Conservation (phyloP, 768 basidiomycete genomes). For the Rhizopogon vinicolor region DNA sequence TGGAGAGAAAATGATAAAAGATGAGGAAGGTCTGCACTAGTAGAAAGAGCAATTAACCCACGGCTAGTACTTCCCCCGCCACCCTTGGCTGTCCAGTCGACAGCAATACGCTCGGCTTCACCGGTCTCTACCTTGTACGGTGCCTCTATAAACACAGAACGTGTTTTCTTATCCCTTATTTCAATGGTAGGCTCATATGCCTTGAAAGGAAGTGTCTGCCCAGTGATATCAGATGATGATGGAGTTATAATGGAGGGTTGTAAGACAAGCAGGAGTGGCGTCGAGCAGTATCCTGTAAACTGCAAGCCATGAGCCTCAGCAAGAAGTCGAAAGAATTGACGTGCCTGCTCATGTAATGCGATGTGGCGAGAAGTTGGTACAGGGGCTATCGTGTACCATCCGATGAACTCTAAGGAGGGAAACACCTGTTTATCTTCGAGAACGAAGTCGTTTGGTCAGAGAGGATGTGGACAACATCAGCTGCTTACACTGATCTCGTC, state of each 20-base stretch:
- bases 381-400: slow-evolving; percentile 93
- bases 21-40: not conserved
- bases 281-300: slow-evolving; percentile 84
- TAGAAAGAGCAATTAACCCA: slow-evolving; percentile 34
- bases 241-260: slow-evolving; percentile 49
- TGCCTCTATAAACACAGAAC: slow-evolving; percentile 79
- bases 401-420: slow-evolving; percentile 94
- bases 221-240: slow-evolving; percentile 46
- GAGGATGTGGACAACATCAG: not conserved
- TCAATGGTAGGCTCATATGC: slow-evolving; percentile 93
- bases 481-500: slow-evolving; percentile 82
- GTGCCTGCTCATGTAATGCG: slow-evolving; percentile 80
- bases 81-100: slow-evolving; percentile 90
- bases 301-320: slow-evolving; percentile 25
- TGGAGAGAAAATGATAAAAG: slow-evolving; percentile 24
- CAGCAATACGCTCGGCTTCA: slow-evolving; percentile 97
- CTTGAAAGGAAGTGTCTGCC: slow-evolving; percentile 81
- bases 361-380: slow-evolving; percentile 73
- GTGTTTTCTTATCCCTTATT: slow-evolving; percentile 71
- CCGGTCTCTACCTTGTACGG: slow-evolving; percentile 92
- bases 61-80: slow-evolving; percentile 79
- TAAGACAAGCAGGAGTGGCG: slow-evolving; percentile 81
- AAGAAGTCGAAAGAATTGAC: not conserved
- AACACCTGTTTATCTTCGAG: slow-evolving; percentile 93
- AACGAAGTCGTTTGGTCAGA: slow-evolving; percentile 4